Conservation (phyloP, 345 rosid genomes). For the Durio zibethinus region DNA sequence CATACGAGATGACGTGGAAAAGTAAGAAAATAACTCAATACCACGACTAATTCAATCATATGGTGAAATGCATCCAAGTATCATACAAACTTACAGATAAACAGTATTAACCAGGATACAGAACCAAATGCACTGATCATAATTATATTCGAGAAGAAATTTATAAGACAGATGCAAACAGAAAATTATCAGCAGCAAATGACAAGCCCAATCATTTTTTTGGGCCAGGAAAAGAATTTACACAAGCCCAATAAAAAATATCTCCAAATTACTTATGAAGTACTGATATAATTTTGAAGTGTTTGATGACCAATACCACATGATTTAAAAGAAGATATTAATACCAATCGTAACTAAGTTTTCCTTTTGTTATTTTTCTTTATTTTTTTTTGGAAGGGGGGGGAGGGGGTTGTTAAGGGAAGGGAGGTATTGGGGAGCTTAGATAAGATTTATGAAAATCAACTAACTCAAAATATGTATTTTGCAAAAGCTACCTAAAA, state of each 20-base stretch:
- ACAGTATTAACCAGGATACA: neutral
- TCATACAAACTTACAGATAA: neutral
- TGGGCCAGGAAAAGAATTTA: neutral
- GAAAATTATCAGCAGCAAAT: neutral
- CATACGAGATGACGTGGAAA: neutral
- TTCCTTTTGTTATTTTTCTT: neutral
- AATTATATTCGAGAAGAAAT: neutral
- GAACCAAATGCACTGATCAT: neutral
- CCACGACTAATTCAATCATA: neutral
- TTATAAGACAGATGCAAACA: too few relatives aligned
- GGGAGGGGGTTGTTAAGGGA: neutral
- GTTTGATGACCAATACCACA: neutral
- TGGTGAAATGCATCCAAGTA: neutral
- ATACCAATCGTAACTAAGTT: neutral
- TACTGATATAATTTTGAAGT: neutral
- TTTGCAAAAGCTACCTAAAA: neutral
- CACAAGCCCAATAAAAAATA: slow-evolving; percentile 2
- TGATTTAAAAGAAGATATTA: neutral
- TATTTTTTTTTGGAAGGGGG: too few relatives aligned
- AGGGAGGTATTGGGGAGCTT: neutral
- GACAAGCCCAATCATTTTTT: neutral
- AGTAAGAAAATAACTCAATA: neutral
- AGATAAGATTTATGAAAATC: neutral
- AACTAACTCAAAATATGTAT: neutral
- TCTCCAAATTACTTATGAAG: neutral